Base-by-base conservation (phyloP, 2,329 filamentous ascomycete genomes). In the Colletotrichum sp. region DNA sequence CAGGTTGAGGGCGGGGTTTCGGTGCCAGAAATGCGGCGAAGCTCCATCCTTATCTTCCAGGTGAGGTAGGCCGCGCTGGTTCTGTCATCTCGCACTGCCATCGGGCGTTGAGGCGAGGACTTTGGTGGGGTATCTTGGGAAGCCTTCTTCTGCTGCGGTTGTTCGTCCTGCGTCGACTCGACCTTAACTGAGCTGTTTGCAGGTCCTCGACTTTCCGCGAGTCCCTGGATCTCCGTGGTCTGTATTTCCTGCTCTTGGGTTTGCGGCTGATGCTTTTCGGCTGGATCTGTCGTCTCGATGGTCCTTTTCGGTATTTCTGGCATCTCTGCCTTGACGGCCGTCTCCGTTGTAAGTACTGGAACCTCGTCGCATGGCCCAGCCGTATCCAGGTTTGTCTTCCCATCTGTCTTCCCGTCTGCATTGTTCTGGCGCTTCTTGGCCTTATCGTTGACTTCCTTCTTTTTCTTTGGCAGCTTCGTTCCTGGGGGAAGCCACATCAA, bases 401-500 rank as follows among this genome's bases (percentile, higher is more conserved):
- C 76, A 5, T 75, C 72, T 12, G 32, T 32, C 28, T 36, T 34
- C 10, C 16, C n/a, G 43, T 52, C 43, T 52, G n/a, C 32, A 55
- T 59, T 61, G 55, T 36, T 61, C 68, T 79, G 68, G 28, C 71
- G 64, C 34, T 74, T 55, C 65, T 61, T 68, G 66, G 63, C n/a
- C 61, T 68, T 65, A 65, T 77, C 76, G 32, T 71, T 78, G 7
- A 7, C 81, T 34, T 85, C 84, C 34, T 83, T 85, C 77, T 83
- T 86, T 78, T 83, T 85, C 79, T 87, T 89, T 63, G 85, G 83
- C 7, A 85, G 48, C 30, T 75, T 81, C 3, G 86, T 83, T 1
- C 86, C 86, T 0, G 87, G 87, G 0, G 88, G 88, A 72, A 90
- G 83, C 92, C 92, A 94, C 6, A 94, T 84, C 64, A 89, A 88